Evolutionary conservation across 371 early-diverging fungal genomes (phyloP), one percentile per base, ranked within the genome.

Genomic region (Rhizopus delemar): DNA sequence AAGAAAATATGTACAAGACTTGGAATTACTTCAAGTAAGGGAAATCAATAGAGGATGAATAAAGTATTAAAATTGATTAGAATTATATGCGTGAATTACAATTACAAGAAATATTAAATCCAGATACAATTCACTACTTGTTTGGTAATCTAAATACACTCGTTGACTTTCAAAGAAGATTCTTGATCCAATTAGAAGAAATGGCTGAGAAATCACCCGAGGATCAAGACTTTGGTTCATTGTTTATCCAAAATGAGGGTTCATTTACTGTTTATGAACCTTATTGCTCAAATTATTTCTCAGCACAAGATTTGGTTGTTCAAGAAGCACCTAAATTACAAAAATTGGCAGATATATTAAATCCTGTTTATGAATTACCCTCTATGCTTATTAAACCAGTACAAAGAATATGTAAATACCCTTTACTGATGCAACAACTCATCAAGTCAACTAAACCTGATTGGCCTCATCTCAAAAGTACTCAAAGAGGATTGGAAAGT

Each of bases 351-450:
- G 81, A 87, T 64, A 72, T 92, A 28, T 74, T 96, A 53, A 95
- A 95, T 51, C 93, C 96, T 15, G 82, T 79, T 35, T 88, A 90
- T 57, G 92, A 89, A 61, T 77, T 98, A 54, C 94, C 90, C 28
- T 93, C 94, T 13, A 87, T 92, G 77, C 82, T 99, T 46, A 96
- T 99, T 75, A 94, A 95, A 71, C 99, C 99, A 4, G 89, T 98
- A 2, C 98, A 99, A 75, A 87, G 99, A 56, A 90, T 98, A 55
- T 95, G 96, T 83, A 96, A 94, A 82, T 99, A 98, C 78, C 95
- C 95, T 28, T 74, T 96, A 28, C 82, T 96, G 38, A 77, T 98
- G 65, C 80, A 86, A 58, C 93, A 94, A 65, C 81, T 96, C 59
- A 76, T 93, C 68, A 93, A 93, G 75, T 77, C 81, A 56, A 88